Percentiles rank a stretch among this genome's conserved stretches.
These are phyloP conservation scores for Suillus decipiens DNA, from an alignment of 768 basidiomycete species.

Conservation along the genomic window DNA sequence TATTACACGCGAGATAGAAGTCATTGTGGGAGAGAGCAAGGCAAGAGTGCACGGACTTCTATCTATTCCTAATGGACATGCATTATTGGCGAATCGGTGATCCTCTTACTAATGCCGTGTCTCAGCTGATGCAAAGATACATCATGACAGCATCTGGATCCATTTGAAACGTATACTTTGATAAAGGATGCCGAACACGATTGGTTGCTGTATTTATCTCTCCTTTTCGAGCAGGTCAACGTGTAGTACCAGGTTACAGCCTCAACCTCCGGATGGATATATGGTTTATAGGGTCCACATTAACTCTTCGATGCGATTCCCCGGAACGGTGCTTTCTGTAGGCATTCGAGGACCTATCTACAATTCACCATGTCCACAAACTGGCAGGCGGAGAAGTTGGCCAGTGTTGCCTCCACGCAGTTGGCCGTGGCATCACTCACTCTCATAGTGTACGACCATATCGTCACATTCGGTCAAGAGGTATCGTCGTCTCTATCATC, in stretches of 20 bases:
- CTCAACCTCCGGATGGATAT: not conserved
- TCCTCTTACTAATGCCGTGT: not conserved
- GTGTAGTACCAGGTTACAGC: not conserved
- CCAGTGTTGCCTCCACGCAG: not conserved
- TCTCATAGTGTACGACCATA: constrained; percentile 13
- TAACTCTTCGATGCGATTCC: not conserved
- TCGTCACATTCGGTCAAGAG: constrained; percentile 43
- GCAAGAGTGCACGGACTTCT: not conserved
- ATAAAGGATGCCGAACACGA: not conserved
- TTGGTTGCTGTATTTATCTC: not conserved
- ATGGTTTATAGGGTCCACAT: not conserved
- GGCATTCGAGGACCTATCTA: not conserved
- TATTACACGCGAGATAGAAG: not conserved
- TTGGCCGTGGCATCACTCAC: constrained; percentile 8
- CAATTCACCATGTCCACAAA: not conserved
- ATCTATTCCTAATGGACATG: not conserved
- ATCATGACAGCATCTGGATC: not conserved
- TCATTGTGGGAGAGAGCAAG: not conserved
- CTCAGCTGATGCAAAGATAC: not conserved
- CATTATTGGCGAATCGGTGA: not conserved
- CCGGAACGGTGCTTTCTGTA: not conserved
- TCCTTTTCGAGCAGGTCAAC: not conserved
- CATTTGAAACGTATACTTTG: not conserved
- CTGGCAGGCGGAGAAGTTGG: not conserved
- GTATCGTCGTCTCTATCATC: constrained; percentile 18